A percentile compares a stretch with the other conserved stretches of the same genome.
Evolutionary conservation across 2,329 filamentous ascomycete species (phyloP).

Genomic region (Trichoderma brevicompactum): DNA sequence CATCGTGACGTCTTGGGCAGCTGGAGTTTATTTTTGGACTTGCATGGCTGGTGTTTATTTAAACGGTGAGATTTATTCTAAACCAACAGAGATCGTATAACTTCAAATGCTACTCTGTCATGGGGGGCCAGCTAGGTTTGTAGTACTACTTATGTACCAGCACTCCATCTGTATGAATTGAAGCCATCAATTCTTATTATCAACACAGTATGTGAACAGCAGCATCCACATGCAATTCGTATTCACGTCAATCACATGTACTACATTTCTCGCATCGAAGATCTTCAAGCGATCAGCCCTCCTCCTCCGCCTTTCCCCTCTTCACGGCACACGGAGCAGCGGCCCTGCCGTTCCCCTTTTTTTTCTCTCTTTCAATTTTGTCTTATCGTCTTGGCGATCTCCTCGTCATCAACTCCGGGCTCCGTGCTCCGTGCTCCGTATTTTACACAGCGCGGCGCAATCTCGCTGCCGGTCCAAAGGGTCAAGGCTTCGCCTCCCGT

Average conservation of each 20-base stretch:
- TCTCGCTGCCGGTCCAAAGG: slow-evolving; percentile 14
- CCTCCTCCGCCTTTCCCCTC: neutral
- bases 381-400: neutral
- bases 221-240: too few relatives aligned
- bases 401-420: neutral
- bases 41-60: too few relatives aligned
- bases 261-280: neutral
- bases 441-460: neutral
- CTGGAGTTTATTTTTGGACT: too few relatives aligned
- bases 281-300: slow-evolving; percentile 2
- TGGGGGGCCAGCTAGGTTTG: too few relatives aligned
- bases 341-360: neutral
- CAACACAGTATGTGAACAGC: too few relatives aligned
- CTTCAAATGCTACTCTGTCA: too few relatives aligned
- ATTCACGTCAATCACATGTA: too few relatives aligned
- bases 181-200: too few relatives aligned
- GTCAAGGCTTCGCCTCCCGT: neutral
- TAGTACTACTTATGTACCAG: too few relatives aligned
- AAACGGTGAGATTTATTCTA: neutral
- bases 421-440: too few relatives aligned
- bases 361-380: neutral
- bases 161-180: too few relatives aligned
- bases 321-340: neutral
- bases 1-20: neutral
- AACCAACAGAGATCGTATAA: neutral